Evolutionary conservation across 2,329 filamentous ascomycete genomes (phyloP), one percentile per base, ranked within the genome.

Genomic region (Samsoniella hepiali): DNA sequence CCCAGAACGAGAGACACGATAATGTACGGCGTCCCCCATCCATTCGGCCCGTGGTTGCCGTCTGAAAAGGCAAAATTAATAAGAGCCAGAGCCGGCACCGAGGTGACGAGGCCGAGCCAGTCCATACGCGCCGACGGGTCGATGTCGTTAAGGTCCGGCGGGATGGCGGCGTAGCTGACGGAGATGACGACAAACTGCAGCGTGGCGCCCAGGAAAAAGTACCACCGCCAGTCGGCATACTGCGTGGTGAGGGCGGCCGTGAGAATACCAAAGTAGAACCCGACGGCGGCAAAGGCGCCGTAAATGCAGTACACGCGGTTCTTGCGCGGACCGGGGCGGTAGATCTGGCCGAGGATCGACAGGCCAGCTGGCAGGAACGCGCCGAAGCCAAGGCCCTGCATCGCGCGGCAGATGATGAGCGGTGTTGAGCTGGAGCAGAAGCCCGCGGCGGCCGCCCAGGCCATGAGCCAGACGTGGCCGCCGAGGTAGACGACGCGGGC

Each of bases 261-360:
- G 68, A 91, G 85, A 63, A 91, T 89, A 1, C 89, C 89, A 13
- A 82, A 63, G 68, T 84, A 88, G 73, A 88, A 88, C 1, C 85
- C 85, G 7, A 86, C 69, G 0, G 82, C 79, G 0, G 84, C 84
- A 68, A 80, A 83, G 0, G 83, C 82, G 17, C 84, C 84, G 69
- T 88, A 81, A 75, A 90, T 67, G 22, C 78, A 77, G 67, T 84
- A 84, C 15, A 91, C 82, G 15, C 91, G 74, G 69, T 91, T 91
- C 75, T 91, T 91, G 8, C 88, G 78, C 1, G 88, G 88, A 0
- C 89, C 89, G 0, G 89, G 89, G 0, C 88, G 82, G 71, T 91
- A 91, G 3, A 80, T 84, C 65, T 83, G 87, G 2, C 87, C 88
- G 7, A 91, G 77, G 7, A 91, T 79, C 83, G 88, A 89, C 63